Percentiles rank a stretch among this genome's conserved stretches.
These are phyloP conservation scores for Hylodesmum podocarpum DNA, from an alignment of 306 rosid species.

Conservation along the genomic window DNA sequence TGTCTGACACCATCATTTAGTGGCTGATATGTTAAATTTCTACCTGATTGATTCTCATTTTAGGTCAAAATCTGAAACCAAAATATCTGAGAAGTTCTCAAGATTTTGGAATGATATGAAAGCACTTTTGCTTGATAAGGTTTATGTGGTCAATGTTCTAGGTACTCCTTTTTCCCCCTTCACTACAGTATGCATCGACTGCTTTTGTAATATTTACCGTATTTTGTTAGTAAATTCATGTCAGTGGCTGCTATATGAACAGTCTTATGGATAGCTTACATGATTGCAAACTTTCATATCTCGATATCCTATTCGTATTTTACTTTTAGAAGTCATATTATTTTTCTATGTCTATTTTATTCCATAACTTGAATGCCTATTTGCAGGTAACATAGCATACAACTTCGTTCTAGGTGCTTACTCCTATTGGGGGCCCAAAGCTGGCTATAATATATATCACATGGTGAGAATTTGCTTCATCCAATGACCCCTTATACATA, in stretches of 20 bases:
- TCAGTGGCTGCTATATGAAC: constrained; percentile 9
- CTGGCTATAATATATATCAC: constrained; percentile 70
- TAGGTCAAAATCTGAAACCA: constrained; percentile 42
- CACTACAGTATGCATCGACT: constrained; percentile 12
- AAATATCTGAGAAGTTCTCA: constrained; percentile 31
- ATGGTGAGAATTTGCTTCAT: constrained; percentile 55
- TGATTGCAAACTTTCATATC: not conserved
- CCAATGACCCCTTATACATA: not conserved
- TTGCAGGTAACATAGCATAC: constrained; percentile 71
- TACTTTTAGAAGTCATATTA: constrained; percentile 7
- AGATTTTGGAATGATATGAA: constrained; percentile 61
- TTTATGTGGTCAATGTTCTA: constrained; percentile 65
- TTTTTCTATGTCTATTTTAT: constrained; percentile 1
- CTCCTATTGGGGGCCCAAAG: constrained; percentile 96
- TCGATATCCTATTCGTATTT: not conserved
- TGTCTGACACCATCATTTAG: constrained; percentile 19
- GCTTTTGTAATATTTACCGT: not conserved
- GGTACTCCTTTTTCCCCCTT: constrained; percentile 52
- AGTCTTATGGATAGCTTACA: constrained; percentile 5
- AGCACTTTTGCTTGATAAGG: constrained; percentile 63
- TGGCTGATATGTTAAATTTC: not conserved
- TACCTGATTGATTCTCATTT: constrained; percentile 11
- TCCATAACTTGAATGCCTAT: constrained; percentile 18
- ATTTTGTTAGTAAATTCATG: constrained; percentile 12
- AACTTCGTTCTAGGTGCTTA: constrained; percentile 84